Evolutionary conservation across 331 rosid genomes (phyloP), one percentile per base, ranked within the genome.

Genomic region (Spiraea crenata): DNA sequence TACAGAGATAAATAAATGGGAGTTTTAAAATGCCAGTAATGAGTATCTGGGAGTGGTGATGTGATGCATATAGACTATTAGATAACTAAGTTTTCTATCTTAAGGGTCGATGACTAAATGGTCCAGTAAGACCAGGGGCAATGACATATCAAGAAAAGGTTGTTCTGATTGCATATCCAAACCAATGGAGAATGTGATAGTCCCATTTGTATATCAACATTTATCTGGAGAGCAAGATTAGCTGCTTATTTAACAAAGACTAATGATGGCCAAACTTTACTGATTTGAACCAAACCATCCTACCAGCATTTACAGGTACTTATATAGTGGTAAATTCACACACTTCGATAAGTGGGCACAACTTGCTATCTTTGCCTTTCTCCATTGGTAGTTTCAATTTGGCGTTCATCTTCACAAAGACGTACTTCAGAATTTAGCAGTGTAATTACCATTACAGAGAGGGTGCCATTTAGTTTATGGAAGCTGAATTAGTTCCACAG

Each of bases 401-500:
- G 10, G 41, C 47, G 37, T 48, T 61, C 6, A 20, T 48, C 38
- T 60, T 59, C 47, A 46, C 25, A 20, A 2, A 37, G 39, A 50
- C 10, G 2, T 65, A 25, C n/a, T 64, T 12, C 19, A 25, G 25
- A 9, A 51, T 7, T 14, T 42, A 25, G 61, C 61, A 1, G 15
- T 51, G 75, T 45, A 19, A 68, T 52, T 45, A 54, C 49, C 31
- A 7, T 8, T 51, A 20, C 41, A 69, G 11, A 52, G 15, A 41
- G 64, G 42, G 55, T 37, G 39, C 19, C 60, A 70, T 44, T 8
- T 41, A 9, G 42, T 69, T 48, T 57, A 39, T 48, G 49, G 62
- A 80, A 48, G 63, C 57, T 59, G 45, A 61, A 75, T 19, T 6
- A 64, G 77, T 56, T 54, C 35, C 46, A 45, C 54, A 60, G 35